Evolutionary conservation across 768 basidiomycete species (phyloP), one percentile per base, ranked within the genome.

Genomic region (Suillus spraguei): DNA sequence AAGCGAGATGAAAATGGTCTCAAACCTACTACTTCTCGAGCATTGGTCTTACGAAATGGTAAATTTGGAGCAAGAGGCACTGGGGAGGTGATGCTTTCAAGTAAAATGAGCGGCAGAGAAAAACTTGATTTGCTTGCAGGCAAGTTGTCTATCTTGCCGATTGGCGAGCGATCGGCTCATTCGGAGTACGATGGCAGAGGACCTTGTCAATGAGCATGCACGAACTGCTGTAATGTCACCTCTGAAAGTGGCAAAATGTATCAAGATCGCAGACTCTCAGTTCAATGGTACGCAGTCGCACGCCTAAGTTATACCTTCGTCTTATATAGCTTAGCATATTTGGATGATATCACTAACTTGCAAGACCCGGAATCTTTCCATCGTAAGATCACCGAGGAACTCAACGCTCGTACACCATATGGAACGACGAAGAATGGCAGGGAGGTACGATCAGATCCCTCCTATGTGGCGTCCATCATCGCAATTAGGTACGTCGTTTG

Each of bases 121-220:
- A 93, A 93, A 70, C 80, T 94, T 36, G 90, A 92, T 72, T 81
- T 93, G 32, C 77, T 93, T 36, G 90, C 90, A 67, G 91, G 92
- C 90, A 70, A 63, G 78, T 74, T 39, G 32, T 44, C 32, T 22
- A 52, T 41, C 39, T 32, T 58, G 39, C 20, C 24, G 24, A 41
- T 58, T 41, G 5, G 3, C 41, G 36, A 22, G 50, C 59, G 24
- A 41, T 62, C 53, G 28, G 42, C 50, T 54, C 59, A 63, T n/a
- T 66, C 60, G 52, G 39, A 59, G 47, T 55, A 46, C 22, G 44
- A 63, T 49, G 63, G 41, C 64, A 92, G 90, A 90, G 85, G 89
- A 91, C 71, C 82, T 91, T 55, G 77, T 87, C 52, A 64, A 47
- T 6, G 79, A 83, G 68, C 80, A 79, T 70, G 81, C 84, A 35